A percentile compares a stretch with the other conserved stretches of the same genome.
These are phyloP conservation scores for Microdochium nivale DNA, from an alignment of 2,329 filamentous ascomycete genomes.

Conservation along the genomic window DNA sequence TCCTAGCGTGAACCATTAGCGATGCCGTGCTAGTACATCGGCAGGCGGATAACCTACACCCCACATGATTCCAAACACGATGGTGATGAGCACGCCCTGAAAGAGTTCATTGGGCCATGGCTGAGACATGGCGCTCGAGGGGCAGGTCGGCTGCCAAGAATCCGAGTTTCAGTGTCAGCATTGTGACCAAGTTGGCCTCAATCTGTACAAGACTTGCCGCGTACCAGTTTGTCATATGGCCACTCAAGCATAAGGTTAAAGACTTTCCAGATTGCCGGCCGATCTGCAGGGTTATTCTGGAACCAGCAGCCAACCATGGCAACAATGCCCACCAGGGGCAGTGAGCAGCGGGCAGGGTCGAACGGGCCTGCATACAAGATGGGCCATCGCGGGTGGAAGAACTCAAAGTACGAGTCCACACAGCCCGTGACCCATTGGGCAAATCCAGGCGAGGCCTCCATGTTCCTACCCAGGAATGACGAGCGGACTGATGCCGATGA, in stretches of 20 bases:
- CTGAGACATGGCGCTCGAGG: slow-evolving; percentile 4
- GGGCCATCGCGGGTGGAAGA: slow-evolving; percentile 32
- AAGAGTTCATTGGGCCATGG: slow-evolving; percentile 22
- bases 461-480: not conserved
- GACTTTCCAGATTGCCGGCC: slow-evolving; percentile 10
- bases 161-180: not conserved
- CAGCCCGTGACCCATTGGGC: slow-evolving; percentile 7
- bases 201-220: too few species aligned
- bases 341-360: slow-evolving; percentile 17
- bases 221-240: not conserved
- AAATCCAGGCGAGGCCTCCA: not conserved
- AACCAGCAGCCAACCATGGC: slow-evolving; percentile 31
- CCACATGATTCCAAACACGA: slow-evolving; percentile 25
- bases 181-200: too few species aligned
- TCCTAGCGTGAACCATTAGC: not conserved
- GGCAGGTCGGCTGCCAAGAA: not conserved
- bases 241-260: slow-evolving; percentile 14
- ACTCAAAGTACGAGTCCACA: slow-evolving; percentile 24
- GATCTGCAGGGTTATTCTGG: slow-evolving; percentile 10
- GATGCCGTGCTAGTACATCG: not conserved
- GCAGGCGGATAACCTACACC: not conserved
- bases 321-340: slow-evolving; percentile 18
- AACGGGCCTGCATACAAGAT: slow-evolving; percentile 28
- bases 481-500: slow-evolving; percentile 8
- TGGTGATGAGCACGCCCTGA: slow-evolving; percentile 25